Base-by-base conservation (phyloP, 805 yeast species). In the Ogataea naganishii region DNA sequence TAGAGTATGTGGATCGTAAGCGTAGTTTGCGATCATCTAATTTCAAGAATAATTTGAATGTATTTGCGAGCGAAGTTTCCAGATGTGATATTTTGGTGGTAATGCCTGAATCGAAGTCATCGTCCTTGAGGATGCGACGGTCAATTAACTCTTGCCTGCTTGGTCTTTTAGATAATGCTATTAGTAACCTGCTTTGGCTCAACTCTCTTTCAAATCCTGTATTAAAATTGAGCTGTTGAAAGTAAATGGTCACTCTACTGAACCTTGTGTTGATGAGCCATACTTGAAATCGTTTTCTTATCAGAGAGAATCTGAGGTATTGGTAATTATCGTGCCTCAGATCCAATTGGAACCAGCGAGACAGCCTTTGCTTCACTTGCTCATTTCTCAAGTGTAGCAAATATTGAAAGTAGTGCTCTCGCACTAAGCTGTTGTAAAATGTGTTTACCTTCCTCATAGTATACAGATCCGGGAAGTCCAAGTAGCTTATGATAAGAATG, bases 401-500 rank as follows among this genome's bases (percentile, higher is more conserved):
- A 22, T 19, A 26, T 6, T 26, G n/a, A 14, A 26, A 26, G 19
- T 31, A 31, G 23, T 31, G 17, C 4, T 6, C 3, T 3, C 13
- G 7, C 3, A 29, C 12, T 10, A 29, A 7, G 7, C 9, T 15
- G 10, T 31, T 13, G n/a, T 18, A 27, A 12, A 23, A 25, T 15
- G 27, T 31, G 18, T 14, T 18, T 12, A 21, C n/a, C 7, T 15
- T 14, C 7, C 23, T 14, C 5, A 33, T 8, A 16, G 19, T 31
- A 6, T 7, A 2, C 5, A 37, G 20, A 7, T 37, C 40, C 5
- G 20, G 20, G 11, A 8, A 24, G 22, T 37, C 38, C 6, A 37
- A 22, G 14, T 24, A 23, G 25, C 36, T 27, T 6, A 33, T 20
- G 2, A 36, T 16, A 3, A n/a, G 17, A 7, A 33, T 17, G 9